Percentiles rank a stretch among this genome's conserved stretches.
Conservation (phyloP, 2,329 filamentous ascomycete species). For the Sphaerulina musiva region DNA sequence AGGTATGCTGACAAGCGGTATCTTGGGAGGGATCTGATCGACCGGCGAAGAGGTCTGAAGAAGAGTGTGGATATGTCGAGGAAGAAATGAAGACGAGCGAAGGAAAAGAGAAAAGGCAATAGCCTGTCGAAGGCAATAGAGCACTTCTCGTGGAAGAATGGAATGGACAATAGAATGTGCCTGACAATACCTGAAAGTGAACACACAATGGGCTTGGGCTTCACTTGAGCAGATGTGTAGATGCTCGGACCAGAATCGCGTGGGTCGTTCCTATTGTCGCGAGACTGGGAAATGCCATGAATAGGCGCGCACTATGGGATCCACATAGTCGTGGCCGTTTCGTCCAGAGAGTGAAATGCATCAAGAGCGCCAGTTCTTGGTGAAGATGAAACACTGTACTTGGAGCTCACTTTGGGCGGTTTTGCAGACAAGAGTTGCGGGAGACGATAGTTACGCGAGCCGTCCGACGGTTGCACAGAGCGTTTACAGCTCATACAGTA, state of each 20-base stretch:
- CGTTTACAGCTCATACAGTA: constrained; percentile 4
- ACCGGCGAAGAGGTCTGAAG: constrained; percentile 19
- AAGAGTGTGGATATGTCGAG: constrained; percentile 10
- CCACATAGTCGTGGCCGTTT: constrained; percentile 5
- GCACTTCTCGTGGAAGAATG: constrained; percentile 31
- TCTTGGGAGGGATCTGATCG: constrained; percentile 17
- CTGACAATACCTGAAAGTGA: constrained; percentile 29
- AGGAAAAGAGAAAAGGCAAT: constrained; percentile 19
- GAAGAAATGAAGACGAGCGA: constrained; percentile 13
- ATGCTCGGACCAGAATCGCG: constrained; percentile 12
- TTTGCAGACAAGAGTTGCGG: not conserved
- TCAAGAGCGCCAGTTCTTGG: not conserved
- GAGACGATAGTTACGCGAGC: constrained; percentile 7
- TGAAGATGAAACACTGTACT: constrained; percentile 9
- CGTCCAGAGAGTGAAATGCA: constrained; percentile 4
- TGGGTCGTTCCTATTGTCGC: constrained; percentile 26
- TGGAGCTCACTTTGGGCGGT: not conserved
- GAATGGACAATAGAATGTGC: constrained; percentile 36
- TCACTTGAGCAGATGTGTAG: constrained; percentile 16
- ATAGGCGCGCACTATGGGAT: constrained; percentile 20
- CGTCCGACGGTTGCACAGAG: constrained; percentile 5
- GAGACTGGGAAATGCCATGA: constrained; percentile 18
- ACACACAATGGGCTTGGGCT: constrained; percentile 19
- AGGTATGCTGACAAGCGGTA: not conserved
- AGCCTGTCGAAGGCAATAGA: constrained; percentile 28